phyloP scores from a whole-genome alignment of 2,329 filamentous ascomycete genomes.

The Botrytis cinerea region DNA sequence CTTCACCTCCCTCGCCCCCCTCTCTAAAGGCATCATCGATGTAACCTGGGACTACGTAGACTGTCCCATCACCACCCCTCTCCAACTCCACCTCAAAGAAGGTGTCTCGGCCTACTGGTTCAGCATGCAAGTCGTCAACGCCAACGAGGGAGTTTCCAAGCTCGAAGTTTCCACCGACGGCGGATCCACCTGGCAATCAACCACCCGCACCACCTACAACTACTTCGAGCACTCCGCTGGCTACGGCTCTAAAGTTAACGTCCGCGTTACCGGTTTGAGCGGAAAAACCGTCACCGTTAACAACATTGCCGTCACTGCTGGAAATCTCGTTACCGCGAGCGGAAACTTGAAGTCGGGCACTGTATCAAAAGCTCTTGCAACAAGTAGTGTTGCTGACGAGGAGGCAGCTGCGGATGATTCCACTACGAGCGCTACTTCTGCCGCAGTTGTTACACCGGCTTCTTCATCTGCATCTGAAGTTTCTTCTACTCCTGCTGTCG shows the following conservation, averaged over 20 bases:
- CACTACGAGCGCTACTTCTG: not conserved
- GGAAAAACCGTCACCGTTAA: conserved; percentile 55
- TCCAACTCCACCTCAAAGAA: conserved; percentile 55
- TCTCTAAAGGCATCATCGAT: conserved; percentile 50
- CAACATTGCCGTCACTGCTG: conserved; percentile 47
- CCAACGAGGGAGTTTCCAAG: conserved; percentile 55
- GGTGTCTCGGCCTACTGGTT: conserved; percentile 56
- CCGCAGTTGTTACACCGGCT: not conserved
- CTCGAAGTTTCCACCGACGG: conserved; percentile 64
- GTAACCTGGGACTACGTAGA: conserved; percentile 52
- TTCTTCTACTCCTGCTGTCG: not conserved
- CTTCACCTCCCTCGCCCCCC: conserved; percentile 50
- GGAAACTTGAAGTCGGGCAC: conserved; percentile 33
- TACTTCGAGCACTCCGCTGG: conserved; percentile 62
- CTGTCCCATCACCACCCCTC: conserved; percentile 53
- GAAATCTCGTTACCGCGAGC: conserved; percentile 30
- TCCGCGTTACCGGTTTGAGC: conserved; percentile 56
- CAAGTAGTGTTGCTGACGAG: too few species aligned
- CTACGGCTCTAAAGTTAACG: conserved; percentile 57
- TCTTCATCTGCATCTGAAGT: not conserved
- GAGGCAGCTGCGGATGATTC: not conserved
- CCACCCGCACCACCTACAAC: conserved; percentile 57
- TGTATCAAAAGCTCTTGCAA: not conserved
- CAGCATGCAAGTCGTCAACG: conserved; percentile 65
- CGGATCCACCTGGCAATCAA: conserved; percentile 59